Evolutionary conservation across 2,329 filamentous ascomycete genomes (phyloP).

Genomic region (Knoxdaviesia proteae): DNA sequence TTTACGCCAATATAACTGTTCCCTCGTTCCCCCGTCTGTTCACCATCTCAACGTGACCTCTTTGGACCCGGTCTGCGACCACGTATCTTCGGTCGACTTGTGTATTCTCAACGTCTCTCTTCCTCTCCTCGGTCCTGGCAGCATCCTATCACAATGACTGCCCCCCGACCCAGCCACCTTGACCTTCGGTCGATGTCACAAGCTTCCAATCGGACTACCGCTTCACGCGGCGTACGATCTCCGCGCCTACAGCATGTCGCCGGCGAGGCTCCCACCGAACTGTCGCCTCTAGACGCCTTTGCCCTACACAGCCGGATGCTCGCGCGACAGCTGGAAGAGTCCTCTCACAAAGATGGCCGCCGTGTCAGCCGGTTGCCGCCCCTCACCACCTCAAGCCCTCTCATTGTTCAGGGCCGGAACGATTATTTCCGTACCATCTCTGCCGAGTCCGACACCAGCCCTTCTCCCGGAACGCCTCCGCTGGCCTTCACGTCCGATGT

Average conservation of each 20-base stretch:
- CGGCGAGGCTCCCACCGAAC: conserved; percentile 66
- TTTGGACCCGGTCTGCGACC: no score
- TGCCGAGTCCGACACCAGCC: conserved; percentile 23
- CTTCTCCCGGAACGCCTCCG: conserved; percentile 7
- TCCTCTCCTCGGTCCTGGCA: neutral
- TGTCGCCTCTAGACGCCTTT: conserved; percentile 90
- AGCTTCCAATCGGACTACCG: conserved; percentile 21
- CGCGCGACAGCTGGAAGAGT: conserved; percentile 70
- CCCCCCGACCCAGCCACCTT: conserved; percentile 31
- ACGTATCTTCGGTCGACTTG: neutral
- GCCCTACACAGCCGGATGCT: conserved; percentile 77
- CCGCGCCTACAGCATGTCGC: conserved; percentile 50
- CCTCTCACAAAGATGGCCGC: conserved; percentile 46
- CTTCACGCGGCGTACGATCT: conserved; percentile 40
- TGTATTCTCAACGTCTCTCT: neutral
- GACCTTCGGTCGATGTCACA: conserved; percentile 38
- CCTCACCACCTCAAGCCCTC: conserved; percentile 60
- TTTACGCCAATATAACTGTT: neutral
- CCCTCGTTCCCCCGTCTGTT: neutral
- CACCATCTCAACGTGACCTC: neutral
- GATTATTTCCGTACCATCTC: conserved; percentile 65
- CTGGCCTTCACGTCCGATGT: conserved; percentile 32
- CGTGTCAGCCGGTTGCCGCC: conserved; percentile 74
- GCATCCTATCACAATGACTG: conserved; percentile 21
- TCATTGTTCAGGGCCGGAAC: conserved; percentile 52